Percentiles rank a stretch among this genome's conserved stretches.
phyloP scores from a whole-genome alignment of 139 green algal genomes.

The Closterium sp. region DNA sequence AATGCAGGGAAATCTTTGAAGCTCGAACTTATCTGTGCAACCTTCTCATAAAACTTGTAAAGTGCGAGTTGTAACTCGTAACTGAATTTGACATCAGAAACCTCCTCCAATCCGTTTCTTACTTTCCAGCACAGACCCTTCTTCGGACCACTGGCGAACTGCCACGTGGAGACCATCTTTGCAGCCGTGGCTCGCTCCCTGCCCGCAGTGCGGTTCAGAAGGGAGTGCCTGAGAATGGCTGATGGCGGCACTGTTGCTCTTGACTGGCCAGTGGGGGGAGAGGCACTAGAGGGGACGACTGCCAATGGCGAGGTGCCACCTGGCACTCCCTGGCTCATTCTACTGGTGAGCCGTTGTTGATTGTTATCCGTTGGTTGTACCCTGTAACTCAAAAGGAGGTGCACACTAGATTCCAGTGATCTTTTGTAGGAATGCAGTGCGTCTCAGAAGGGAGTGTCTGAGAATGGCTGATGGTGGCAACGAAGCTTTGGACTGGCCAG shows the following conservation, averaged over 20 bases:
- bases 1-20: no score
- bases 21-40: no score
- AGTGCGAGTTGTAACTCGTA: no score
- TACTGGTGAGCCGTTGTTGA: constrained; percentile 6
- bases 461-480: constrained; percentile 73
- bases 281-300: neutral
- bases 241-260: constrained; percentile 85
- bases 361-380: neutral
- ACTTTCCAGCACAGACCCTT: neutral
- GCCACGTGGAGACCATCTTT: constrained; percentile 90
- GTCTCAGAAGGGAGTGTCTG: constrained; percentile 73
- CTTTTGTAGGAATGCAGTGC: no score
- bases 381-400: no score
- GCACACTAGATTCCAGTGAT: no score
- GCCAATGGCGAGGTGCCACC: neutral
- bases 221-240: constrained; percentile 68
- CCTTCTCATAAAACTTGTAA: no score
- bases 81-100: neutral
- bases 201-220: constrained; percentile 68
- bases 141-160: constrained; percentile 48
- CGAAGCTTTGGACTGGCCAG: constrained; percentile 80
- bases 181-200: constrained; percentile 65
- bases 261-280: constrained; percentile 69
- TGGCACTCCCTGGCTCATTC: constrained; percentile 2
- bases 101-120: neutral